Percentiles rank a stretch among this genome's conserved stretches.
Conservation (phyloP, 179 eudicot genomes). For the Patellifolia procumbens region DNA sequence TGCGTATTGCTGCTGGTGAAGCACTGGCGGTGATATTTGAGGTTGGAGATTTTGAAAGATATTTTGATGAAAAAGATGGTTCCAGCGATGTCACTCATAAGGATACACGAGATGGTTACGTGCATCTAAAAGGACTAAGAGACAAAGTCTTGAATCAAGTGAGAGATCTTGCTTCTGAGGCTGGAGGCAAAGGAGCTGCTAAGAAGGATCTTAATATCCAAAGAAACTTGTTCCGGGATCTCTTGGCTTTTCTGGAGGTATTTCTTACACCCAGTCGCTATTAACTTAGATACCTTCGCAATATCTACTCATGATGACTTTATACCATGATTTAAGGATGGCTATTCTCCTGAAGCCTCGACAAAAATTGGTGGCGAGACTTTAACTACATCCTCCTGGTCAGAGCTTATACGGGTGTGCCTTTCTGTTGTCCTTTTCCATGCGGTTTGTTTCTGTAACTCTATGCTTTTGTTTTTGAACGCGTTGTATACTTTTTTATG, state of each 20-base stretch:
- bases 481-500: background rate
- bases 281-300: background rate
- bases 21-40: constrained; percentile 88
- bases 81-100: constrained; percentile 38
- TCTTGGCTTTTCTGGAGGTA: constrained; percentile 89
- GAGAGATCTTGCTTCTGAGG: constrained; percentile 72
- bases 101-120: constrained; percentile 40
- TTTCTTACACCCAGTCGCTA: background rate
- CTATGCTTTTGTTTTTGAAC: constrained; percentile 2
- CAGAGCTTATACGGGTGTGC: constrained; percentile 71
- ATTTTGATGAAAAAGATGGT: constrained; percentile 43
- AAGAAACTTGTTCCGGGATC: constrained; percentile 73
- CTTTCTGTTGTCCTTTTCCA: background rate
- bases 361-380: constrained; percentile 81
- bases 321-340: constrained; percentile 47
- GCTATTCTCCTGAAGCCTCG: constrained; percentile 67
- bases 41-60: constrained; percentile 67
- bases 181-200: constrained; percentile 85
- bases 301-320: background rate
- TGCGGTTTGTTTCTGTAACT: background rate
- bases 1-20: constrained; percentile 95
- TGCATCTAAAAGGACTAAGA: constrained; percentile 60
- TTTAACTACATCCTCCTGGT: constrained; percentile 70
- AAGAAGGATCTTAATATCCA: constrained; percentile 93
- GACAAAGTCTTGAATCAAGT: constrained; percentile 75